A percentile compares a stretch with the other conserved stretches of the same genome.
phyloP scores from a whole-genome alignment of 2,329 filamentous ascomycete genomes.

The Hypoxylon sp. region DNA sequence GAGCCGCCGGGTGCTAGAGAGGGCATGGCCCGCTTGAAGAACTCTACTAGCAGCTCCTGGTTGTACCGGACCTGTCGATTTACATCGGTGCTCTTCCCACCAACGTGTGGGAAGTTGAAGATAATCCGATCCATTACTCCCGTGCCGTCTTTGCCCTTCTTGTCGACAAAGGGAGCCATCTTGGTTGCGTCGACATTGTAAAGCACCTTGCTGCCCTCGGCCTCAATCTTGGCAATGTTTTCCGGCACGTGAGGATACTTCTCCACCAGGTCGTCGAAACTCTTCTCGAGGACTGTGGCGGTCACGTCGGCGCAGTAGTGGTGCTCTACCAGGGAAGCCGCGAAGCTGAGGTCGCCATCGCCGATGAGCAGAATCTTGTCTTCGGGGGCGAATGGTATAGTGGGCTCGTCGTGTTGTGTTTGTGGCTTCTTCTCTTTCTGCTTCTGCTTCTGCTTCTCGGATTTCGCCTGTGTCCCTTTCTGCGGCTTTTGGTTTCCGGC shows the following conservation, averaged over 20 bases:
- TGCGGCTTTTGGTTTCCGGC: slow-evolving; percentile 21
- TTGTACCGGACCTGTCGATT: slow-evolving; percentile 95
- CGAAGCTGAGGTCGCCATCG: slow-evolving; percentile 86
- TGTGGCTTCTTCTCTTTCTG: slow-evolving; percentile 44
- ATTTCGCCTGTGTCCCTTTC: slow-evolving; percentile 21
- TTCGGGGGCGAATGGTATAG: slow-evolving; percentile 76
- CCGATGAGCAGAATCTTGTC: slow-evolving; percentile 82
- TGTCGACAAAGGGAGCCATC: slow-evolving; percentile 66
- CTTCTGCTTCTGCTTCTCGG: slow-evolving; percentile 38
- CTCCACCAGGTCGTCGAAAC: slow-evolving; percentile 68
- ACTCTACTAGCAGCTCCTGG: slow-evolving; percentile 80
- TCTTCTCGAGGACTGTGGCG: slow-evolving; percentile 77
- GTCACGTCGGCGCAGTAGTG: slow-evolving; percentile 77
- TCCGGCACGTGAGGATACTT: slow-evolving; percentile 82
- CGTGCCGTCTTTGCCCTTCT: slow-evolving; percentile 52
- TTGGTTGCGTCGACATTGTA: slow-evolving; percentile 79
- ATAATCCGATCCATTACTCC: slow-evolving; percentile 80
- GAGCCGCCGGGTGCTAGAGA: slow-evolving; percentile 70
- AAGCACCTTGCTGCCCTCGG: slow-evolving; percentile 63
- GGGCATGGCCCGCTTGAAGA: slow-evolving; percentile 71
- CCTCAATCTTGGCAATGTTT: slow-evolving; percentile 69
- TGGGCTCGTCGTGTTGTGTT: slow-evolving; percentile 60
- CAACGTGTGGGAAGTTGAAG: slow-evolving; percentile 98
- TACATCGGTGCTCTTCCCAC: slow-evolving; percentile 91
- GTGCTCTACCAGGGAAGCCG: slow-evolving; percentile 74